Evolutionary conservation across 169 alveolate species (phyloP).

Genomic region (Sarcocystis neurona): DNA sequence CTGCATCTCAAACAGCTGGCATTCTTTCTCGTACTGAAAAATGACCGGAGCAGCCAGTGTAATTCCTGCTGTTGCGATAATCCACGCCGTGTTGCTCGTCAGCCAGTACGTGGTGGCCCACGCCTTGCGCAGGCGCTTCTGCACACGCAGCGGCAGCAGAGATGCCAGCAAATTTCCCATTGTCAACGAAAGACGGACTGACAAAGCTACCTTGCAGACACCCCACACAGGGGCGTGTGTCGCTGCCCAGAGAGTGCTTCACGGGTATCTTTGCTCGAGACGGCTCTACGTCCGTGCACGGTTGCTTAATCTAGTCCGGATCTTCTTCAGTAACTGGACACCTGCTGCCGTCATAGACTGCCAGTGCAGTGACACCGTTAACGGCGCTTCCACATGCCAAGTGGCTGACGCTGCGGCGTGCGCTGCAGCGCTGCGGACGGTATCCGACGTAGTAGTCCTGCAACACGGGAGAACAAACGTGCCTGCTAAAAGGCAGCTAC

Average conservation of each 20-base stretch:
- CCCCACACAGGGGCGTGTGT: background rate
- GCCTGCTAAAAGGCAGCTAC: no score
- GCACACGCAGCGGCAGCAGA: conserved; percentile 24
- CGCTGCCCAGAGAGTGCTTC: background rate
- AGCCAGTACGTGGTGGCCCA: conserved; percentile 40
- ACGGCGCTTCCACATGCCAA: no score
- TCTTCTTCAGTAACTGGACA: no score
- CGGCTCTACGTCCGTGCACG: no score
- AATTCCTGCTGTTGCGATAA: conserved; percentile 63
- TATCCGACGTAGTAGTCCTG: no score
- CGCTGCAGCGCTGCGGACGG: no score
- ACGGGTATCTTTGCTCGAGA: no score
- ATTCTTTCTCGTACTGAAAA: conserved; percentile 72
- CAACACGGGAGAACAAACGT: no score
- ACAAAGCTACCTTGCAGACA: background rate
- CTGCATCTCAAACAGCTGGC: conserved; percentile 75
- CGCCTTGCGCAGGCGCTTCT: conserved; percentile 38
- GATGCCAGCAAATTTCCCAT: conserved; percentile 19
- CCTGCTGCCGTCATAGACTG: no score
- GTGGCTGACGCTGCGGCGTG: no score
- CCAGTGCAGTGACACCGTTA: no score
- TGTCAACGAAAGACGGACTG: background rate
- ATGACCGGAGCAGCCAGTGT: conserved; percentile 73
- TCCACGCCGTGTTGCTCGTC: conserved; percentile 64
- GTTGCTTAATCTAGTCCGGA: no score